Conservation (phyloP, 768 basidiomycete species). For the Tulasnella sp. region DNA sequence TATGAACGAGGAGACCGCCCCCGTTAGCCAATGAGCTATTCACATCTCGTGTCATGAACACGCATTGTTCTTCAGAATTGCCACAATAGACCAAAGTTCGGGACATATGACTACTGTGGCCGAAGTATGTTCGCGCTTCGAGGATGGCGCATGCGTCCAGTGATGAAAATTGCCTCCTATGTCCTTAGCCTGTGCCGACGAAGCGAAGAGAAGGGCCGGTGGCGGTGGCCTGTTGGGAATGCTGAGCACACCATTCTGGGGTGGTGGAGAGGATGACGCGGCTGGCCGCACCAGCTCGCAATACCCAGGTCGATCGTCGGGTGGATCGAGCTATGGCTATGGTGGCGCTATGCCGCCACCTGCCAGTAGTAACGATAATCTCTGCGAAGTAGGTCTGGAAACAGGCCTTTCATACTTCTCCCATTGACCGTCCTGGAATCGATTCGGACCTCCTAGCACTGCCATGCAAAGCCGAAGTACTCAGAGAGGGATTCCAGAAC, state of each 20-base stretch:
- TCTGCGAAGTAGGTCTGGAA: background rate
- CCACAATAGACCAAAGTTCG: background rate
- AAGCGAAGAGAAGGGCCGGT: background rate
- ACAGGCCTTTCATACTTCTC: background rate
- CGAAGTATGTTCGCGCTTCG: background rate
- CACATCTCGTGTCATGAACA: background rate
- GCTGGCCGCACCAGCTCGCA: background rate
- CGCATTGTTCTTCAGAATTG: background rate
- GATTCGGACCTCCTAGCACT: background rate
- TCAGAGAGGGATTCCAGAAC: background rate
- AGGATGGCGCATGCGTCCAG: background rate
- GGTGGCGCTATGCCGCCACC: background rate
- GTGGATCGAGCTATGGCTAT: background rate
- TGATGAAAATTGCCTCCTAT: background rate
- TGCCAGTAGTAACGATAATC: background rate
- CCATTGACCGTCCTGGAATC: background rate
- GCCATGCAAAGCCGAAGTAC: background rate
- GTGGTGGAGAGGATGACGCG: background rate
- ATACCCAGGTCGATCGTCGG: background rate
- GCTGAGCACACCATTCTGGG: background rate
- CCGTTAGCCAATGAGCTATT: background rate
- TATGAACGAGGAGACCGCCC: background rate
- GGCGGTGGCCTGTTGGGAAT: background rate
- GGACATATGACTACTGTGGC: background rate
- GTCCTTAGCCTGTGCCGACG: background rate